Conservation (phyloP, 768 basidiomycete species). For the Grammothele lineata region DNA sequence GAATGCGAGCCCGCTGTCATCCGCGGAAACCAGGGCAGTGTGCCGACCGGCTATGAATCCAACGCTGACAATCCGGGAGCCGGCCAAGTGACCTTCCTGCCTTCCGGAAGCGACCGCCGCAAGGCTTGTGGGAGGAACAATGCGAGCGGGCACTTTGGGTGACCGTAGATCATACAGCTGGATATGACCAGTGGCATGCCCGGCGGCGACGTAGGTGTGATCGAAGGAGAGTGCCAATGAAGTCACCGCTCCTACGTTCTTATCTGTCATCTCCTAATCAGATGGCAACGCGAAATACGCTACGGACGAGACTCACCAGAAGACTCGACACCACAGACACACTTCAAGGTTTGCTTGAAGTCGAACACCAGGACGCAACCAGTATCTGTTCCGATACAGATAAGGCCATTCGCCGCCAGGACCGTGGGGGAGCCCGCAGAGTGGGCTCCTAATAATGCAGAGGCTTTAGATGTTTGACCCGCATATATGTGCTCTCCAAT, state of each 20-base stretch:
- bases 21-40: slow-evolving; percentile 88
- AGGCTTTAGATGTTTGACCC: slow-evolving; percentile 51
- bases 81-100: slow-evolving; percentile 81
- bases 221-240: slow-evolving; percentile 89
- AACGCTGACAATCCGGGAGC: slow-evolving; percentile 75
- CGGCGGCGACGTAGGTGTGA: slow-evolving; percentile 88
- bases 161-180: slow-evolving; percentile 80
- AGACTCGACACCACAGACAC: slow-evolving; percentile 69
- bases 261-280: slow-evolving; percentile 37
- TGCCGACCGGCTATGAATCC: slow-evolving; percentile 89
- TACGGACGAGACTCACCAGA: slow-evolving; percentile 60
- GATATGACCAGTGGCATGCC: slow-evolving; percentile 80
- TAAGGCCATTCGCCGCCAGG: slow-evolving; percentile 78
- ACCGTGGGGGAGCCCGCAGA: slow-evolving; percentile 69
- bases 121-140: slow-evolving; percentile 65
- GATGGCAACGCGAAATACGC: too few relatives aligned
- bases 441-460: slow-evolving; percentile 56
- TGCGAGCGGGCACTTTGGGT: slow-evolving; percentile 62
- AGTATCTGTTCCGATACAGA: slow-evolving; percentile 82
- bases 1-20: slow-evolving; percentile 89
- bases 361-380: slow-evolving; percentile 84
- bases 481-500: slow-evolving; percentile 57
- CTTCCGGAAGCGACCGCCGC: slow-evolving; percentile 68
- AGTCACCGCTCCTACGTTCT: slow-evolving; percentile 71
- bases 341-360: slow-evolving; percentile 81